Percentiles rank a stretch among this genome's conserved stretches.
These are phyloP conservation scores for Petunia hybrid DNA, from an alignment of 305 asterid genomes.

Conservation along the genomic window DNA sequence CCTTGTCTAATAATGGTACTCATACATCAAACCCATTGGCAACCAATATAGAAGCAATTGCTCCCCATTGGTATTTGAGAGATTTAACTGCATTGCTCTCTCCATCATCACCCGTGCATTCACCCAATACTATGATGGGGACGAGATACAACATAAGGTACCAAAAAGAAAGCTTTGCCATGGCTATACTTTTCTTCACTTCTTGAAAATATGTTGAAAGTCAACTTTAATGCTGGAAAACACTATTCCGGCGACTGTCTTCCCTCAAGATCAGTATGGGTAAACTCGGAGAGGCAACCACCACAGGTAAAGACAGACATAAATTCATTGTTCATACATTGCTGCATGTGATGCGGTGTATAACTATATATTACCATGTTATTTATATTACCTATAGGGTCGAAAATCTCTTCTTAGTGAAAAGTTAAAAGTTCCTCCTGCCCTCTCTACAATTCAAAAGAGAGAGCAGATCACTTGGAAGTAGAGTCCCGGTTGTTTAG, in stretches of 20 bases:
- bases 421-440: neutral
- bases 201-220: too few relatives aligned
- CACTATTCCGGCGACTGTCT: too few relatives aligned
- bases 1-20: constrained; percentile 47
- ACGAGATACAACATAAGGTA: constrained; percentile 33
- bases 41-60: constrained; percentile 51
- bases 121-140: constrained; percentile 25
- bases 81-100: constrained; percentile 46
- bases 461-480: constrained; percentile 4
- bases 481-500: neutral
- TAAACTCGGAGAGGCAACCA: too few relatives aligned
- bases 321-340: too few relatives aligned
- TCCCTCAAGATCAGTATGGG: too few relatives aligned
- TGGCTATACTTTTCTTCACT: too few relatives aligned
- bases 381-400: neutral
- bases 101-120: constrained; percentile 51
- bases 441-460: neutral
- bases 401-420: neutral
- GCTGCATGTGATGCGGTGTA: too few relatives aligned
- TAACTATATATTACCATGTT: neutral
- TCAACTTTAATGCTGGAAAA: too few relatives aligned
- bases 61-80: constrained; percentile 51
- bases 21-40: constrained; percentile 54
- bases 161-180: too few relatives aligned
- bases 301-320: too few relatives aligned